Conservation (phyloP, 225 moss, liverwort and hornwort genomes). For the Pseudoscleropodium purum region DNA sequence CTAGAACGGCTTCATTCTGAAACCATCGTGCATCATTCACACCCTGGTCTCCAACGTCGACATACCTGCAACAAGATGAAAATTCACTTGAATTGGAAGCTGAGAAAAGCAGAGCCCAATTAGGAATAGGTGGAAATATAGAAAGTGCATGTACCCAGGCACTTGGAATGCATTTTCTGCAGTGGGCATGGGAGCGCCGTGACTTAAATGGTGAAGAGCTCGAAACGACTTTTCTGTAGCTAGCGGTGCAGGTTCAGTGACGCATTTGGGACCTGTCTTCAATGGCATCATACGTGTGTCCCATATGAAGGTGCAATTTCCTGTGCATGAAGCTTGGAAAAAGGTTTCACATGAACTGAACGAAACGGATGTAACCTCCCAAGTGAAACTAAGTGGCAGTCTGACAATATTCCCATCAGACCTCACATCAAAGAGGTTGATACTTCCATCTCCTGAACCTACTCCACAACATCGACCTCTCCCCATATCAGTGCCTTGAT, state of each 20-base stretch:
- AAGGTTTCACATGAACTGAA: conserved; percentile 76
- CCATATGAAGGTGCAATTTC: conserved; percentile 77
- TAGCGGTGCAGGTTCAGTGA: conserved; percentile 33
- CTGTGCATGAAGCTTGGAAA: conserved; percentile 85
- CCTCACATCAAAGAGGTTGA: conserved; percentile 71
- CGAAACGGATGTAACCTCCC: conserved; percentile 90
- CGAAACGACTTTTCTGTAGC: conserved; percentile 42
- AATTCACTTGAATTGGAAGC: neutral
- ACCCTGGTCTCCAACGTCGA: conserved; percentile 86
- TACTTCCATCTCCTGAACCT: conserved; percentile 84
- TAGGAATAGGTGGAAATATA: neutral
- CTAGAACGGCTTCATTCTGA: conserved; percentile 61
- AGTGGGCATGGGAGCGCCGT: conserved; percentile 87
- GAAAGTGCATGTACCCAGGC: conserved; percentile 46
- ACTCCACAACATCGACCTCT: conserved; percentile 5
- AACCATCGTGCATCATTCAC: conserved; percentile 93
- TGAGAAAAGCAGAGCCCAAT: neutral
- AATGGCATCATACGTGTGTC: conserved; percentile 90
- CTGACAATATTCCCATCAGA: conserved; percentile 68
- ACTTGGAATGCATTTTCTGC: conserved; percentile 83
- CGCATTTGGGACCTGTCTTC: conserved; percentile 45
- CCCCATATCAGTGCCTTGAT: neutral
- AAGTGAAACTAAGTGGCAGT: conserved; percentile 60
- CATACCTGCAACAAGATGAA: conserved; percentile 36
- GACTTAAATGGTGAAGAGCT: conserved; percentile 81